phyloP scores from a whole-genome alignment of 805 yeast genomes.

The Kurtzmaniella cleridarum region DNA sequence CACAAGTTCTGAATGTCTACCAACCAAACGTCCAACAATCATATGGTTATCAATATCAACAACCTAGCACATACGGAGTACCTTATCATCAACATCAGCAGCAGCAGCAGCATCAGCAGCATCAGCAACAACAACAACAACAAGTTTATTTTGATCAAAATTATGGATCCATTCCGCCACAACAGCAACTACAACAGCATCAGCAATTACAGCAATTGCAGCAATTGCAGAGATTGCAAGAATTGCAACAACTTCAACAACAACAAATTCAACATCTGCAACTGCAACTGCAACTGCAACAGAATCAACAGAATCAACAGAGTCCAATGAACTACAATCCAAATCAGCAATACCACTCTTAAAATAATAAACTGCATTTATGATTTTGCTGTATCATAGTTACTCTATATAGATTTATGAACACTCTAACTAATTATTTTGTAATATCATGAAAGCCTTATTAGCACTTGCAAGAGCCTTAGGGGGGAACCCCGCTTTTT shows the following conservation, averaged over 20 bases:
- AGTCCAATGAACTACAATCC: background rate
- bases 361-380: background rate
- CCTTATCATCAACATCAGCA: background rate
- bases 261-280: conserved; percentile 3
- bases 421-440: conserved; percentile 2
- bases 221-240: conserved; percentile 9
- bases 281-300: conserved; percentile 5
- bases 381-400: background rate
- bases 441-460: conserved; percentile 12
- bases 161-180: background rate
- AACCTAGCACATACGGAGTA: background rate
- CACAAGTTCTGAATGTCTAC: conserved; percentile 2
- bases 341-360: background rate
- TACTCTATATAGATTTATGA: background rate
- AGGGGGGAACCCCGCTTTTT: conserved; percentile 71
- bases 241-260: conserved; percentile 8
- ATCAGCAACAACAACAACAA: conserved; percentile 4
- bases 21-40: conserved; percentile 3
- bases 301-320: too few species aligned
- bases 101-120: conserved; percentile 4
- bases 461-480: conserved; percentile 52
- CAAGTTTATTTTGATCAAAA: background rate
- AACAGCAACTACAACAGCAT: conserved; percentile 20
- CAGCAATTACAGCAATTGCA: conserved; percentile 18
- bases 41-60: conserved; percentile 9